Evolutionary conservation across 495 filamentous ascomycete species (phyloP).

Genomic region (Annulohypoxylon maeteangense): DNA sequence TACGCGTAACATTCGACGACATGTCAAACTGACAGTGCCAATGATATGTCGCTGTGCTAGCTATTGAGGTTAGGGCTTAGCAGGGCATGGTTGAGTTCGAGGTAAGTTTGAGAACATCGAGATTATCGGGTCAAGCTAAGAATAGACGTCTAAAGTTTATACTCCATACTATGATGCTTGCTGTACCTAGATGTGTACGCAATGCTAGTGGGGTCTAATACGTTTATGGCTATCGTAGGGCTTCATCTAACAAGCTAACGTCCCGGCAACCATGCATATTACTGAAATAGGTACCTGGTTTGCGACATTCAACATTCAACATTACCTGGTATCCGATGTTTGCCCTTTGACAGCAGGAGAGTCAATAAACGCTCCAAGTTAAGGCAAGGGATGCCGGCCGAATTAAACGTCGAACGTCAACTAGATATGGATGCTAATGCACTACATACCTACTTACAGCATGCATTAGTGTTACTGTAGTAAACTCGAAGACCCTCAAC

Average conservation of each 20-base stretch:
- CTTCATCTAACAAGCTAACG: slow-evolving; percentile 6
- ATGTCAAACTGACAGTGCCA: not conserved
- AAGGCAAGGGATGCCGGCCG: slow-evolving; percentile 34
- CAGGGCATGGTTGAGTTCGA: not conserved
- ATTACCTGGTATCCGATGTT: slow-evolving; percentile 12
- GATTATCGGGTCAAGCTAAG: not conserved
- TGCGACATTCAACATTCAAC: not conserved
- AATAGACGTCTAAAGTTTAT: not conserved
- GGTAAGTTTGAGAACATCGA: not conserved
- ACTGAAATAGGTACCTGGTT: not conserved
- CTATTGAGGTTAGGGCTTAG: too few species aligned
- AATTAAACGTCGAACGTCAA: slow-evolving; percentile 15
- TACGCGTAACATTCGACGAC: slow-evolving; percentile 12
- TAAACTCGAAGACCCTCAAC: slow-evolving; percentile 6
- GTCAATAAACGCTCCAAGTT: slow-evolving; percentile 5
- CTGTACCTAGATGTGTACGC: not conserved
- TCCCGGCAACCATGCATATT: slow-evolving; percentile 10
- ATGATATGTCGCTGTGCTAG: not conserved
- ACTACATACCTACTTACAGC: slow-evolving; percentile 13
- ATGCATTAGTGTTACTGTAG: slow-evolving; percentile 28
- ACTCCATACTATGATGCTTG: not conserved
- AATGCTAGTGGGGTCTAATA: not conserved
- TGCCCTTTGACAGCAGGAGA: slow-evolving; percentile 17
- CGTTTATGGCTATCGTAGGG: not conserved
- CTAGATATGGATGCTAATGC: slow-evolving; percentile 14